Conservation (phyloP, 805 yeast species). For the Pichia kluyveri region DNA sequence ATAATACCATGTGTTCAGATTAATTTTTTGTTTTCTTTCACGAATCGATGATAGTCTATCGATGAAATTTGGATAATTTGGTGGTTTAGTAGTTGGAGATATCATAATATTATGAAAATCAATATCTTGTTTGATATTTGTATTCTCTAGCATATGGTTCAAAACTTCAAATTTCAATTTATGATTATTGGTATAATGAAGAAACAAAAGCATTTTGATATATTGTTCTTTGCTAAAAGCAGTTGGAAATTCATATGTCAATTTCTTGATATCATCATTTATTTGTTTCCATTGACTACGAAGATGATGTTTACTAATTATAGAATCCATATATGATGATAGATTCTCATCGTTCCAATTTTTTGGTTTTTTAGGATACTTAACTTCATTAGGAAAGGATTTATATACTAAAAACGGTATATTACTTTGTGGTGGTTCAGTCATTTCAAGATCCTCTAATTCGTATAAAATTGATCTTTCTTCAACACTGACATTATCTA, state of each 20-base stretch:
- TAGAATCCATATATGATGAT: not conserved
- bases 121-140: constrained; percentile 16
- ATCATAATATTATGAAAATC: constrained; percentile 22
- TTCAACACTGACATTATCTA: not conserved
- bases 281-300: not conserved
- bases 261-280: not conserved
- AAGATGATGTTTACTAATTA: not conserved
- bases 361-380: not conserved
- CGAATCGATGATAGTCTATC: constrained; percentile 14
- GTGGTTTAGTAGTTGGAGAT: constrained; percentile 10
- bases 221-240: constrained; percentile 15
- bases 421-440: not conserved
- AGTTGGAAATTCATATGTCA: constrained; percentile 7
- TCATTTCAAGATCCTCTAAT: not conserved
- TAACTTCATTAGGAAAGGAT: not conserved
- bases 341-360: not conserved
- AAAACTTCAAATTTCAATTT: constrained; percentile 11
- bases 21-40: constrained; percentile 6
- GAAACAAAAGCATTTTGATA: constrained; percentile 10
- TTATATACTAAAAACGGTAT: not conserved
- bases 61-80: constrained; percentile 12
- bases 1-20: constrained; percentile 23
- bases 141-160: constrained; percentile 14
- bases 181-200: constrained; percentile 16
- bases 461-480: not conserved